A percentile compares a stretch with the other conserved stretches of the same genome.
These are phyloP conservation scores for Boechera retrofracta DNA, from an alignment of 345 rosid species.

Conservation along the genomic window DNA sequence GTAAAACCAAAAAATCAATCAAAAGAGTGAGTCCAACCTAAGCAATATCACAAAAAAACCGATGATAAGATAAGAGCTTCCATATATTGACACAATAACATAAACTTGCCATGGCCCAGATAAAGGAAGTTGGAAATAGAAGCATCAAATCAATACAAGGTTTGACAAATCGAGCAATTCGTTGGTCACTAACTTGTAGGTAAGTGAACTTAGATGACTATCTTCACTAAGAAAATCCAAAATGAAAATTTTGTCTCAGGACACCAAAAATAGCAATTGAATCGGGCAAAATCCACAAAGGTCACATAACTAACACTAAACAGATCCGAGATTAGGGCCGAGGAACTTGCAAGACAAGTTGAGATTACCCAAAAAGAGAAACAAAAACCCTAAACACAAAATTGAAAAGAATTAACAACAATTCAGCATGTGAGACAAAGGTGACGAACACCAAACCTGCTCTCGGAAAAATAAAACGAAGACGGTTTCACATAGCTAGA, in stretches of 20 bases:
- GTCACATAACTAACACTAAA: neutral
- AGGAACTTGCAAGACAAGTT: too few species aligned
- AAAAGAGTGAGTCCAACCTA: neutral
- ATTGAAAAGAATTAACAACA: constrained; percentile 1
- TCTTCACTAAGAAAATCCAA: too few species aligned
- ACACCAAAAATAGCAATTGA: constrained; percentile 47
- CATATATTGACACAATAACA: neutral
- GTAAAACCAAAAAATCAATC: neutral
- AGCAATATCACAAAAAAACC: neutral
- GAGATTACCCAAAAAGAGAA: neutral
- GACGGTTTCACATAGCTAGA: constrained; percentile 25
- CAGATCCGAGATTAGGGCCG: too few species aligned
- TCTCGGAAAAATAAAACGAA: neutral
- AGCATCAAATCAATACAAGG: too few species aligned
- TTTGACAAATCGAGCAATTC: constrained; percentile 38
- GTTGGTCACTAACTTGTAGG: constrained; percentile 42
- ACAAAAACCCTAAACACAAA: constrained; percentile 27
- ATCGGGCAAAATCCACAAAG: constrained; percentile 10
- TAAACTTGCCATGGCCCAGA: constrained; percentile 10
- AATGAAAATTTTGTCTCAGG: neutral
- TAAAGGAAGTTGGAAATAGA: neutral
- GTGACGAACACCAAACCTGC: constrained; percentile 33
- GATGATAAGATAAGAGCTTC: neutral
- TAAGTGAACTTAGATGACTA: constrained; percentile 27
- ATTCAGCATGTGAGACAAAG: constrained; percentile 10